Conservation (phyloP, 345 rosid species). For the Melastoma malabathricum region DNA sequence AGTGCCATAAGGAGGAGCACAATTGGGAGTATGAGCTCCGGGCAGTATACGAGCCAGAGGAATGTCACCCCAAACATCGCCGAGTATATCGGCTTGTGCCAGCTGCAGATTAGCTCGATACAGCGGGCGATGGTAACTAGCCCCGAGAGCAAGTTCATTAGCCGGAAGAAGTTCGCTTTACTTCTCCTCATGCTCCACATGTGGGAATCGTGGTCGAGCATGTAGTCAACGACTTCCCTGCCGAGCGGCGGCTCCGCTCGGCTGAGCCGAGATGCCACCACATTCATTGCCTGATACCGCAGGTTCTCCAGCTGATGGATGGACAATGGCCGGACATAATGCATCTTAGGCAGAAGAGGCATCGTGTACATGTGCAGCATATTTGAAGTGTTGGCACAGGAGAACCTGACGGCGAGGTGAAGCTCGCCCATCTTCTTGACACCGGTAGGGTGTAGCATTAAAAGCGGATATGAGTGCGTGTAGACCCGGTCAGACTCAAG, state of each 20-base stretch:
- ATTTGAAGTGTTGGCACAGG: conserved; percentile 41
- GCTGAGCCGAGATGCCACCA: conserved; percentile 36
- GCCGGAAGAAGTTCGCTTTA: conserved; percentile 56
- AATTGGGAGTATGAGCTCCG: conserved; percentile 40
- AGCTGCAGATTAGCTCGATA: conserved; percentile 29
- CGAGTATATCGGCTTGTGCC: conserved; percentile 48
- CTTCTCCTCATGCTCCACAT: conserved; percentile 83
- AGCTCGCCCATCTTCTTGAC: conserved; percentile 73
- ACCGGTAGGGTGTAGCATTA: conserved; percentile 42
- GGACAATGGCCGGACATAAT: conserved; percentile 42
- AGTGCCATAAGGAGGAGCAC: conserved; percentile 28
- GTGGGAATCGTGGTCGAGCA: conserved; percentile 67
- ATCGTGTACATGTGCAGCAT: conserved; percentile 46
- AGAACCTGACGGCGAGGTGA: conserved; percentile 58
- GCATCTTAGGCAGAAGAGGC: conserved; percentile 64
- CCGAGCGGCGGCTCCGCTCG: conserved; percentile 62
- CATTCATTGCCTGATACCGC: conserved; percentile 54
- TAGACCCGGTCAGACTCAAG: conserved; percentile 50
- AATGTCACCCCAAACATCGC: conserved; percentile 25
- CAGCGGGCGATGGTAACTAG: conserved; percentile 20
- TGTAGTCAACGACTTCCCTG: conserved; percentile 59
- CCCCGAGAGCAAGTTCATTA: conserved; percentile 41
- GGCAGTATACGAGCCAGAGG: conserved; percentile 32
- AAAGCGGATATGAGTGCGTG: conserved; percentile 63
- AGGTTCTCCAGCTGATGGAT: conserved; percentile 43